phyloP scores from a whole-genome alignment of 805 yeast genomes.

The Pichia heedii region DNA sequence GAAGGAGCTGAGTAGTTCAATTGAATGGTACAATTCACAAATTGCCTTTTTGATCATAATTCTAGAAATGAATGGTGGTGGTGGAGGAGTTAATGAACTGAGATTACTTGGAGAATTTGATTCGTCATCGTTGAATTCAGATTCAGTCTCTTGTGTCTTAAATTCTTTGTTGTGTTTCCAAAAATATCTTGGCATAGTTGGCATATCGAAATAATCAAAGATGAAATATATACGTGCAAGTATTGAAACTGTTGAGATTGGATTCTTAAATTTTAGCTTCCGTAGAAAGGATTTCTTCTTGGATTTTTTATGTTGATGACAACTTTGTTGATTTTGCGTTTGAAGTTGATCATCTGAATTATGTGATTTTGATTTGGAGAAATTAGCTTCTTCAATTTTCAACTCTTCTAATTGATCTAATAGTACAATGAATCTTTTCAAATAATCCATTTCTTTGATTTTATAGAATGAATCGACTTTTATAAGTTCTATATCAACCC shows the following conservation, averaged over 20 bases:
- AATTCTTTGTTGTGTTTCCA: constrained; percentile 17
- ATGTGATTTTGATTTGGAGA: background rate
- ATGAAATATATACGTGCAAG: constrained; percentile 11
- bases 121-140: background rate
- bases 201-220: constrained; percentile 30
- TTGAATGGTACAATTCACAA: constrained; percentile 61
- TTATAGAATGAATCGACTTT: constrained; percentile 56
- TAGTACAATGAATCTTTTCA: constrained; percentile 47
- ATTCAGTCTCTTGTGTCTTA: background rate
- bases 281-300: background rate
- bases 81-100: constrained; percentile 13
- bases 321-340: constrained; percentile 1
- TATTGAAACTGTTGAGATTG: background rate
- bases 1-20: constrained; percentile 62
- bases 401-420: constrained; percentile 63
- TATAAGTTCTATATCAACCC: constrained; percentile 55
- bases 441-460: constrained; percentile 49
- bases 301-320: background rate
- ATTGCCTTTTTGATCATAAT: constrained; percentile 61
- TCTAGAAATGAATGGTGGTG: constrained; percentile 55
- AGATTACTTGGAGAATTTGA: background rate
- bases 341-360: background rate
- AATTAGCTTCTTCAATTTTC: constrained; percentile 14
- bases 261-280: background rate
- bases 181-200: constrained; percentile 31